Evolutionary conservation across 225 moss, liverwort and hornwort genomes (phyloP), one percentile per base, ranked within the genome.

Genomic region (Straminergon stramineum): DNA sequence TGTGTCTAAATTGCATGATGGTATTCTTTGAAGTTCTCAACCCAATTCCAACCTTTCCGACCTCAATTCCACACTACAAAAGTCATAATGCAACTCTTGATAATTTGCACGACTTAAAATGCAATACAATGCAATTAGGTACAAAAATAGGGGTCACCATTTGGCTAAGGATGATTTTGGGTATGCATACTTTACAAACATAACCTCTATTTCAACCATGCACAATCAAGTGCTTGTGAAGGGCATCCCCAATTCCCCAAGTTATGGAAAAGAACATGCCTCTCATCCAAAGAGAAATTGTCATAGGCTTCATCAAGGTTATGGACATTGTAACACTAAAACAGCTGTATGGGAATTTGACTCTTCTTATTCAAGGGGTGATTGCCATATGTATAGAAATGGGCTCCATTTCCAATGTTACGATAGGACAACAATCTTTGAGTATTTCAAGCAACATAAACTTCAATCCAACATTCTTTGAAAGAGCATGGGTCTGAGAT

Each of bases 131-230:
- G 22, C n/a, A 37, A 22, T 71, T 8, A 0, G 41, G 3, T 73
- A 43, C 3, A 27, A 0, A 41, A 26, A 0, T 41, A 41, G 26
- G 26, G 4, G 4, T 7, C 2, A 0, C 15, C 28, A 74, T 74
- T 74, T 1, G 10, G 1, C 0, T 73, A 17, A 1, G 9, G 27
- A 7, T 0, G 7, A 24, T 71, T 71, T 26, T 39, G 7, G 3
- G 2, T 71, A 5, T 41, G 0, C 15, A 41, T 26, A 9, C 15
- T 2, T 8, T 41, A 41, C 2, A 43, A 28, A 27, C 1, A 13
- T 43, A 28, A 11, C 8, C 3, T 24, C 15, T 41, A 41, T 71
- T 41, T 68, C 8, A 14, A 41, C 15, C 3, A 43, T 73, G 73
- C 0, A 0, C 43, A 73, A 73, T 17, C 15, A 43, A 43, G 9